Percentiles rank a stretch among this genome's conserved stretches.
These are phyloP conservation scores for Cadophora gregata DNA, from an alignment of 2,329 filamentous ascomycete species.

Conservation along the genomic window DNA sequence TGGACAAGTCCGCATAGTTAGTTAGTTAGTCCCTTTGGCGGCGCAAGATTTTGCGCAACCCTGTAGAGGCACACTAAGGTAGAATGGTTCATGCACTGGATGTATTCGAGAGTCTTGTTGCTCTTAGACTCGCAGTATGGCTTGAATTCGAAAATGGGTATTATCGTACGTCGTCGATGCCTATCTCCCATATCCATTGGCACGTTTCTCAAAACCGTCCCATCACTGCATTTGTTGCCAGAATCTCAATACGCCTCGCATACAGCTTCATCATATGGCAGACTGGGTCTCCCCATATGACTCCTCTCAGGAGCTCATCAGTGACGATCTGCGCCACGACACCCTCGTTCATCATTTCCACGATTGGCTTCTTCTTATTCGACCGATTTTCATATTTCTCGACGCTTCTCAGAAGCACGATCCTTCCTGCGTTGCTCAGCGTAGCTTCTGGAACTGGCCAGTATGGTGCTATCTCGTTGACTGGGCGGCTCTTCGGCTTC, in stretches of 20 bases:
- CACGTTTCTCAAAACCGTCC: constrained; percentile 38
- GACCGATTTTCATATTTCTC: constrained; percentile 47
- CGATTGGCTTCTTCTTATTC: constrained; percentile 53
- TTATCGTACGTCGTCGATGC: constrained; percentile 1
- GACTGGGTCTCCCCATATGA: constrained; percentile 83
- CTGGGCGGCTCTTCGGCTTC: constrained; percentile 33
- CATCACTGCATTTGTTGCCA: constrained; percentile 73
- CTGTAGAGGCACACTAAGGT: too few relatives aligned
- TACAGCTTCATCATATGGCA: constrained; percentile 84
- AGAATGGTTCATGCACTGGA: constrained; percentile 20
- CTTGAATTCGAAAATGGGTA: constrained; percentile 59
- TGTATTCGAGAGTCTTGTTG: neutral
- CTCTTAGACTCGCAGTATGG: neutral
- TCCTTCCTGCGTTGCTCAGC: constrained; percentile 72
- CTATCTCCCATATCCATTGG: neutral
- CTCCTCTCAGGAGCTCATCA: constrained; percentile 70
- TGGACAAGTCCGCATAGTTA: too few relatives aligned
- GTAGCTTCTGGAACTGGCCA: constrained; percentile 72
- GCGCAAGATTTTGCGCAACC: too few relatives aligned
- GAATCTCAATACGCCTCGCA: constrained; percentile 69
- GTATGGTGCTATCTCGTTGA: constrained; percentile 46
- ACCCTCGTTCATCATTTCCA: constrained; percentile 59
- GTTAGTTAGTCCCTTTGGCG: too few relatives aligned
- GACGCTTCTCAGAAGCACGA: constrained; percentile 69
- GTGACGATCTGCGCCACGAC: constrained; percentile 72